Evolutionary conservation across 2,329 filamentous ascomycete species (phyloP).

Genomic region (Aciculosporium take): DNA sequence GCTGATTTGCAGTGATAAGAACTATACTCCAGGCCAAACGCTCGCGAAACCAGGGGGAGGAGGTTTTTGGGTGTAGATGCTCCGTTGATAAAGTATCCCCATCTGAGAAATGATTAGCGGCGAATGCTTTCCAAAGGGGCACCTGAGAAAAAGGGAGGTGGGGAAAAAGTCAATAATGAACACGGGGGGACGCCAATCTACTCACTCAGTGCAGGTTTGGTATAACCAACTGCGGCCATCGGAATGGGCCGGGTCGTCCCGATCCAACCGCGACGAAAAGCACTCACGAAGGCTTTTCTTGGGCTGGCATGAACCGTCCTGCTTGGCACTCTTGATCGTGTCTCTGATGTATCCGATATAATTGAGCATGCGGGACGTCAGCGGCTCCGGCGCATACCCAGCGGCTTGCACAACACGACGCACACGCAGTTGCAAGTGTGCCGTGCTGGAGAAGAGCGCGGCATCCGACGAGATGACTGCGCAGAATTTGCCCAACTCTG

Average conservation of each 20-base stretch:
- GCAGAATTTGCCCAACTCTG: constrained; percentile 33
- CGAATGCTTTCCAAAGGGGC: not conserved
- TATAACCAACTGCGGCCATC: constrained; percentile 32
- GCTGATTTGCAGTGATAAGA: constrained; percentile 48
- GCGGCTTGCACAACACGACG: constrained; percentile 25
- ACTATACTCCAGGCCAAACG: constrained; percentile 48
- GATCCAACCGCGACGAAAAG: constrained; percentile 14
- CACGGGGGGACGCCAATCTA: not conserved
- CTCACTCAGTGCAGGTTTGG: constrained; percentile 41
- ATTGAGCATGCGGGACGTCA: constrained; percentile 34
- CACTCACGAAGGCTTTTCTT: constrained; percentile 16
- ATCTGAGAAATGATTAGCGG: constrained; percentile 29
- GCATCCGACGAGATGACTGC: constrained; percentile 27
- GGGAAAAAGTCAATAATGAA: not conserved
- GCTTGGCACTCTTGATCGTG: constrained; percentile 13
- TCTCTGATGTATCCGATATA: constrained; percentile 32
- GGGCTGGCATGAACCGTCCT: constrained; percentile 10
- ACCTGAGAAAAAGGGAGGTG: not conserved
- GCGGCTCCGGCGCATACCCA: constrained; percentile 24
- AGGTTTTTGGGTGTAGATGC: constrained; percentile 49
- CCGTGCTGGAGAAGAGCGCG: constrained; percentile 28
- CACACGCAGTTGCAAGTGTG: constrained; percentile 20
- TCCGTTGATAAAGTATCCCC: constrained; percentile 68
- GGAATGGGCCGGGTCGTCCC: constrained; percentile 9
- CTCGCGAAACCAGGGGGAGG: constrained; percentile 57